These are phyloP conservation scores for Phycomyces blakesleeanus DNA, from an alignment of 192 early-diverging fungal genomes.

Conservation along the genomic window DNA sequence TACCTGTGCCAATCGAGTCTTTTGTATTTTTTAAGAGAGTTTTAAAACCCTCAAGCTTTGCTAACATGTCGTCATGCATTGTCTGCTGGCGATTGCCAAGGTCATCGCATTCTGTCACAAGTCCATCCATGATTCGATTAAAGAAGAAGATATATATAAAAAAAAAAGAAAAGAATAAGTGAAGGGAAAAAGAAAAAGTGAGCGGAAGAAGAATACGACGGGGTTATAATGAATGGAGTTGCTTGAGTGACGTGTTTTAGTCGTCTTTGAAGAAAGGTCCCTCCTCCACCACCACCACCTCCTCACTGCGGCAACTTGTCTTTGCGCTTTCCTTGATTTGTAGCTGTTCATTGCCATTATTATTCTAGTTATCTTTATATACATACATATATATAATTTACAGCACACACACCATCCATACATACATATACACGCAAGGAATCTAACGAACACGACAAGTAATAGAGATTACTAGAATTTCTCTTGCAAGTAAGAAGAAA, in stretches of 20 bases:
- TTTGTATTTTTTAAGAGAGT: neutral
- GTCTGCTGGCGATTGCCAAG: neutral
- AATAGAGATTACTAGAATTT: neutral
- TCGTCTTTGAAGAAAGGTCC: neutral
- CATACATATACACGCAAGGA: neutral
- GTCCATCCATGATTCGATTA: constrained; percentile 5
- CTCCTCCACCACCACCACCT: neutral
- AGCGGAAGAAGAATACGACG: neutral
- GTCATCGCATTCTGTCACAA: constrained; percentile 6
- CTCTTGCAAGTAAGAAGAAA: neutral
- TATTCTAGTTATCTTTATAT: neutral
- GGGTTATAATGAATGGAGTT: neutral
- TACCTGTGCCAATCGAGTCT: neutral
- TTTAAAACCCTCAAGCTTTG: constrained; percentile 4
- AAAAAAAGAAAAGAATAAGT: neutral
- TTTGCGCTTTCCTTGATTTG: too few relatives aligned
- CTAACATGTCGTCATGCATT: neutral
- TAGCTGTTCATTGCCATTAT: neutral
- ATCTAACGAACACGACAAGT: neutral
- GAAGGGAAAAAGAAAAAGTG: neutral
- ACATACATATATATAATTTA: too few relatives aligned
- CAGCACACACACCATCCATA: too few relatives aligned
- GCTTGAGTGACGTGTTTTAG: constrained; percentile 1
- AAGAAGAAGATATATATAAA: too few relatives aligned
- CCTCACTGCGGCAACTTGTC: neutral